These are phyloP conservation scores for Colletotrichum coccodes DNA, from an alignment of 2,329 filamentous ascomycete genomes.

Conservation along the genomic window DNA sequence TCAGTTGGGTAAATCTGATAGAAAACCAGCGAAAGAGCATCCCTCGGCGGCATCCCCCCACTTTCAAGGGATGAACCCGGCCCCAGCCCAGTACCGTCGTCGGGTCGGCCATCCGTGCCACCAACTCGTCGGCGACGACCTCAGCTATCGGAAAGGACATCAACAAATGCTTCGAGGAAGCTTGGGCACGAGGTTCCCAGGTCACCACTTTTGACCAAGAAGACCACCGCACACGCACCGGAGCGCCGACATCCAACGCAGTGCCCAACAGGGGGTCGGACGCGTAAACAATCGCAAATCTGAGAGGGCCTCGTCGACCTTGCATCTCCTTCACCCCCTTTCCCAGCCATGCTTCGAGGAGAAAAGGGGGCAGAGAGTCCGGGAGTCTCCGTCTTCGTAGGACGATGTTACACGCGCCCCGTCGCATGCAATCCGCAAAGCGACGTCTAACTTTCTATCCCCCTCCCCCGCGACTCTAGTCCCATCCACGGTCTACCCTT, in stretches of 20 bases:
- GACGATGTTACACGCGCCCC: too few species aligned
- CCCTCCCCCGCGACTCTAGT: too few species aligned
- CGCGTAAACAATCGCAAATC: too few species aligned
- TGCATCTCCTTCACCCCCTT: too few species aligned
- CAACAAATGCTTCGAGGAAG: neutral
- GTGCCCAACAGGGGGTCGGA: neutral
- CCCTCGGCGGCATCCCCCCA: neutral
- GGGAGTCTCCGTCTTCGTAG: too few species aligned
- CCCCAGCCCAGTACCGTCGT: neutral
- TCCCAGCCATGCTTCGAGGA: too few species aligned
- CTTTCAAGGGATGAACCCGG: conserved; percentile 6
- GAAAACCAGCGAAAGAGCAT: neutral
- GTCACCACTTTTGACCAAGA: too few species aligned
- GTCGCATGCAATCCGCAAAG: too few species aligned
- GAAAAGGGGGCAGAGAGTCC: too few species aligned
- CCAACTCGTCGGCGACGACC: neutral
- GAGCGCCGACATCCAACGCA: neutral
- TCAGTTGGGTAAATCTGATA: neutral
- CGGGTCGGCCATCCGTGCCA: neutral
- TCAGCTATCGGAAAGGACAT: neutral
- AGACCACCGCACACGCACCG: neutral
- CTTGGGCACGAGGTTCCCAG: neutral
- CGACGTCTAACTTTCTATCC: too few species aligned
- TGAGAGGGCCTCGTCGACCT: too few species aligned
- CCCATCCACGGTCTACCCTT: too few species aligned